Percentiles rank a stretch among this genome's conserved stretches.
Evolutionary conservation across 257 asterid species (phyloP).

Genomic region (Jacaranda mimosifolia): DNA sequence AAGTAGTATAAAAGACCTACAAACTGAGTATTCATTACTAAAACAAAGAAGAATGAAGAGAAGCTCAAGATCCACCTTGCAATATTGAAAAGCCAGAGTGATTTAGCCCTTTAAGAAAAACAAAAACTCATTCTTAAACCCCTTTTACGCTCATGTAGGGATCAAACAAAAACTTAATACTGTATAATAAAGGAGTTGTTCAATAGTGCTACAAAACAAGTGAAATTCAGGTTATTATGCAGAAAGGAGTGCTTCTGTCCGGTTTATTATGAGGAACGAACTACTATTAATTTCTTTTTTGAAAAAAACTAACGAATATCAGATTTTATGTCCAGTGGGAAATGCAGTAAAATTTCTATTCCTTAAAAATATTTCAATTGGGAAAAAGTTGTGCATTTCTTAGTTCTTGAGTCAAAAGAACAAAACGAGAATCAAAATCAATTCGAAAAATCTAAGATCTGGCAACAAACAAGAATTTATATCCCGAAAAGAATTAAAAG

Average conservation of each 20-base stretch:
- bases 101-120: conserved; percentile 1
- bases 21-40: background rate
- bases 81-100: conserved; percentile 5
- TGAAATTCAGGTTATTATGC: conserved; percentile 9
- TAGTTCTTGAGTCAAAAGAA: background rate
- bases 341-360: conserved; percentile 8
- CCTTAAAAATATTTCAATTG: conserved; percentile 9
- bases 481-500: conserved; percentile 1
- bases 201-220: conserved; percentile 5
- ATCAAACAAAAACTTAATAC: conserved; percentile 19
- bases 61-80: background rate
- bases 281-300: background rate
- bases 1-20: background rate
- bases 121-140: conserved; percentile 9
- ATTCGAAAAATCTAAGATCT: conserved; percentile 40
- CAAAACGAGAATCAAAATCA: conserved; percentile 2
- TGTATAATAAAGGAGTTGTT: background rate
- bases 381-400: background rate
- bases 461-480: conserved; percentile 12
- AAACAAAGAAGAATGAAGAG: background rate
- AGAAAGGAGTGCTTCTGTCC: background rate
- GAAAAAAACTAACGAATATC: background rate
- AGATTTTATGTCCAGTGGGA: conserved; percentile 6
- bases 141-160: conserved; percentile 3
- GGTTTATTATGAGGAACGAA: background rate